Evolutionary conservation across 2,329 filamentous ascomycete genomes (phyloP).

Genomic region (Neoscytalidium dimidiatum): DNA sequence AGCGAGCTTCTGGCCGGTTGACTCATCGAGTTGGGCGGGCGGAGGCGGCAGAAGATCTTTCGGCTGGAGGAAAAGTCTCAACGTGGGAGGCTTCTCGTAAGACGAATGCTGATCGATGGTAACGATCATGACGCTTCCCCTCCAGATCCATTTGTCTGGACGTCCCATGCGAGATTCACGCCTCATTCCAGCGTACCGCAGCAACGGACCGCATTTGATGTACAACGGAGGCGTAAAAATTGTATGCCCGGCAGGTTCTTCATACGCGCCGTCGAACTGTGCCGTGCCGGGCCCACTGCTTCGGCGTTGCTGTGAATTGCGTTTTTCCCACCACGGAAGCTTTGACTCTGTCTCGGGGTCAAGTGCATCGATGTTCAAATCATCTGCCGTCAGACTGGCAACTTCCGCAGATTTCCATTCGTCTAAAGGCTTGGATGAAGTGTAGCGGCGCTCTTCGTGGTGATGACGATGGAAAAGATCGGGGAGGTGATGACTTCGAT

Average conservation of each 20-base stretch:
- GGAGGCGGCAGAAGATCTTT: constrained; percentile 80
- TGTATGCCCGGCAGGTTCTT: constrained; percentile 65
- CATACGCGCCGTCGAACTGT: constrained; percentile 63
- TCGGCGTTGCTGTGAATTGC: constrained; percentile 46
- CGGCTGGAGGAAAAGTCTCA: constrained; percentile 85
- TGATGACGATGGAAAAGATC: constrained; percentile 38
- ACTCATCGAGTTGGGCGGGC: constrained; percentile 66
- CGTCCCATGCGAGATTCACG: constrained; percentile 51
- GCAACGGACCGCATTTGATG: constrained; percentile 84
- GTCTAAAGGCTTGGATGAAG: constrained; percentile 58
- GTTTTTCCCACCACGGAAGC: constrained; percentile 75
- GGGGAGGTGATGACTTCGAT: constrained; percentile 26
- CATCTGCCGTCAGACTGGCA: constrained; percentile 42
- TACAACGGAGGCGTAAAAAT: constrained; percentile 82
- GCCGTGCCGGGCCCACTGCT: constrained; percentile 31
- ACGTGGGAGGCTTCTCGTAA: constrained; percentile 73
- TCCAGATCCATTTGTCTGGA: constrained; percentile 77
- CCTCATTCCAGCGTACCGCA: constrained; percentile 85
- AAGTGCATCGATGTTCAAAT: constrained; percentile 43
- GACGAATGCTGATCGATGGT: constrained; percentile 82
- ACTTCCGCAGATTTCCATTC: constrained; percentile 48
- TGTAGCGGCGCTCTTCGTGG: constrained; percentile 54
- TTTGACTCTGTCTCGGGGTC: constrained; percentile 29
- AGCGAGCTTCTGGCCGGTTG: constrained; percentile 61
- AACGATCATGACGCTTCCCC: constrained; percentile 93